A percentile compares a stretch with the other conserved stretches of the same genome.
These are phyloP conservation scores for Blastomyces emzantsi DNA, from an alignment of 2,329 filamentous ascomycete species.

Conservation along the genomic window DNA sequence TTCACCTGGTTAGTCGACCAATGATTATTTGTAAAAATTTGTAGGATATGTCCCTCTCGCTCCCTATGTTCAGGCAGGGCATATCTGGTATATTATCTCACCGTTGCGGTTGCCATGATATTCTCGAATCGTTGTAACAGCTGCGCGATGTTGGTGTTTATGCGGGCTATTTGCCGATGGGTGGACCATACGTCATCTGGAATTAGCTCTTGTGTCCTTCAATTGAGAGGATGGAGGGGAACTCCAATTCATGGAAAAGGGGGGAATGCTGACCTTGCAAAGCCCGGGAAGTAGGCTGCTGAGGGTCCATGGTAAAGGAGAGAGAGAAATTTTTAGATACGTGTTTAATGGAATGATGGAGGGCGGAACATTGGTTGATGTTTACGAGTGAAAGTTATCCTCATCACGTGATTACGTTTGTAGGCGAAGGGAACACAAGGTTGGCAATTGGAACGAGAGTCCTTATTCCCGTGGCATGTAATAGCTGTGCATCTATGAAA, in stretches of 20 bases:
- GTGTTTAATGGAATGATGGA: neutral
- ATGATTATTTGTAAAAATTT: neutral
- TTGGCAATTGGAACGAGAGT: neutral
- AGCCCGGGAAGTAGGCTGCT: conserved; percentile 15
- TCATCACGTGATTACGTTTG: neutral
- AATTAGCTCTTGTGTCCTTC: neutral
- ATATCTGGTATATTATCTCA: conserved; percentile 21
- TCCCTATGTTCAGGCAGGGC: neutral
- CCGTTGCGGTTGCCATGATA: conserved; percentile 46
- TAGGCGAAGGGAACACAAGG: neutral
- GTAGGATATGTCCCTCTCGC: neutral
- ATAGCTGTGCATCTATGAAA: neutral
- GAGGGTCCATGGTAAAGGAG: conserved; percentile 14
- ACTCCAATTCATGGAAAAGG: conserved; percentile 11
- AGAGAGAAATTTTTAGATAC: neutral
- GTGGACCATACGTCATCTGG: neutral
- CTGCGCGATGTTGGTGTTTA: conserved; percentile 38
- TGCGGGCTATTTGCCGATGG: conserved; percentile 29
- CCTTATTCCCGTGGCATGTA: neutral
- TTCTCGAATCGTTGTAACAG: conserved; percentile 47
- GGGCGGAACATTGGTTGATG: neutral
- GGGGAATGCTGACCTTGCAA: conserved; percentile 16
- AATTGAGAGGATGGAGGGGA: conserved; percentile 15
- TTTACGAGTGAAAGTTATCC: no score
- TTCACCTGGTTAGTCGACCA: neutral